These are phyloP conservation scores for Nannizzia gypsea DNA, from an alignment of 2,329 filamentous ascomycete species.

Conservation along the genomic window DNA sequence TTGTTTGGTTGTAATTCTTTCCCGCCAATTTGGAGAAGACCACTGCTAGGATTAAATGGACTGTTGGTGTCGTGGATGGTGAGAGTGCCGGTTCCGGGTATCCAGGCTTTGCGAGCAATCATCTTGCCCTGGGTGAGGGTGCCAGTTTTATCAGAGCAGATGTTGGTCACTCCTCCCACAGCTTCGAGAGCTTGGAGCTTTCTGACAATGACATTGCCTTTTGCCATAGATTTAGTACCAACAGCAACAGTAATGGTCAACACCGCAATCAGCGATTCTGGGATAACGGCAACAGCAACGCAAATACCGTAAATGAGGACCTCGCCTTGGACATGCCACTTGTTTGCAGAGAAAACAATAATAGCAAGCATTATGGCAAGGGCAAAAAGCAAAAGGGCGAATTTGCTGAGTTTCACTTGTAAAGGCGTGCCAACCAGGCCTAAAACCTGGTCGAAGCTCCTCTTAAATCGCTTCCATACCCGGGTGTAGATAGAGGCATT, in stretches of 20 bases:
- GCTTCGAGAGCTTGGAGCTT: conserved; percentile 43
- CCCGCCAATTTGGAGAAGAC: conserved; percentile 18
- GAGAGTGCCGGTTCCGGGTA: conserved; percentile 41
- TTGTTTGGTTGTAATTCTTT: conserved; percentile 9
- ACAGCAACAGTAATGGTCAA: conserved; percentile 52
- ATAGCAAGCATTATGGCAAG: conserved; percentile 52
- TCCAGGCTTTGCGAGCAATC: conserved; percentile 43
- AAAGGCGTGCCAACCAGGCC: conserved; percentile 50
- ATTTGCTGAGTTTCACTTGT: conserved; percentile 52
- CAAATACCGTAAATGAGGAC: conserved; percentile 49
- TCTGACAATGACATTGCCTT: conserved; percentile 41
- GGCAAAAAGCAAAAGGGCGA: conserved; percentile 50
- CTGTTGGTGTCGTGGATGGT: conserved; percentile 39
- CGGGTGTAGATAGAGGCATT: conserved; percentile 33
- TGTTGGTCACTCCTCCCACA: conserved; percentile 45
- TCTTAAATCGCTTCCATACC: conserved; percentile 34
- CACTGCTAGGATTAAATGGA: conserved; percentile 42
- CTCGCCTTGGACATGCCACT: conserved; percentile 38
- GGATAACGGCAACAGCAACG: conserved; percentile 43
- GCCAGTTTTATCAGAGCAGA: conserved; percentile 38
- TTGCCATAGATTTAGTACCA: conserved; percentile 42
- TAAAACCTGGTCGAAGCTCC: conserved; percentile 26
- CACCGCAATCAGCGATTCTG: conserved; percentile 47
- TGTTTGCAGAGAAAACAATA: conserved; percentile 52
- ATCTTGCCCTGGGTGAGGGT: conserved; percentile 48